Conservation (phyloP, 768 basidiomycete species). For the Lactarius trivialis region DNA sequence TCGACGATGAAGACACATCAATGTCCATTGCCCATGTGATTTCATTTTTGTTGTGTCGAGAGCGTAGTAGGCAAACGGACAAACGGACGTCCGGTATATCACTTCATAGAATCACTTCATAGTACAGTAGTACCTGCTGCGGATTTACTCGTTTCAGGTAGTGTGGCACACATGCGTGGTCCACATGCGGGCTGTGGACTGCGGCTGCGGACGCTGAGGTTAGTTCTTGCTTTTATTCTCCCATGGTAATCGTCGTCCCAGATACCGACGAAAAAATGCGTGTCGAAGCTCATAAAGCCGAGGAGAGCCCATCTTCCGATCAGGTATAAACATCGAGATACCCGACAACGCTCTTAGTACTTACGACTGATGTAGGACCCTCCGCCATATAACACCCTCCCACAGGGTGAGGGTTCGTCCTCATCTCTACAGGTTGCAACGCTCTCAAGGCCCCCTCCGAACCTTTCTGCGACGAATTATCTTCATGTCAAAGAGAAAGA, state of each 20-base stretch:
- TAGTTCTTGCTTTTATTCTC: neutral
- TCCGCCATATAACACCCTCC: slow-evolving; percentile 10
- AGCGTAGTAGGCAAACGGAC: no score
- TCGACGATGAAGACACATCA: no score
- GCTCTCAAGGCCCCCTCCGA: neutral
- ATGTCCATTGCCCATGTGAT: no score
- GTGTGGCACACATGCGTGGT: neutral
- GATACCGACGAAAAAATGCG: neutral
- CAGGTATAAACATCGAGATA: neutral
- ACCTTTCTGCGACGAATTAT: slow-evolving; percentile 14
- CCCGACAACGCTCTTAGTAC: neutral
- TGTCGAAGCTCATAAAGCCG: neutral
- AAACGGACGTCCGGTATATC: no score
- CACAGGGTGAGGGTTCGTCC: neutral
- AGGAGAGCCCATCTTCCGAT: neutral
- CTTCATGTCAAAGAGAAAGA: slow-evolving; percentile 9
- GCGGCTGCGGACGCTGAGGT: neutral
- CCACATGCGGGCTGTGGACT: neutral
- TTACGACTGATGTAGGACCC: neutral
- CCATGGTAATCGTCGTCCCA: neutral
- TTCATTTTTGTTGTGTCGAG: no score
- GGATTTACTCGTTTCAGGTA: neutral
- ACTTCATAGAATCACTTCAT: no score
- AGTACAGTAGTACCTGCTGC: neutral
- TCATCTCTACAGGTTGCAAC: neutral